These are phyloP conservation scores for Porphyrellus cyaneotinctus DNA, from an alignment of 768 basidiomycete genomes.

Conservation along the genomic window DNA sequence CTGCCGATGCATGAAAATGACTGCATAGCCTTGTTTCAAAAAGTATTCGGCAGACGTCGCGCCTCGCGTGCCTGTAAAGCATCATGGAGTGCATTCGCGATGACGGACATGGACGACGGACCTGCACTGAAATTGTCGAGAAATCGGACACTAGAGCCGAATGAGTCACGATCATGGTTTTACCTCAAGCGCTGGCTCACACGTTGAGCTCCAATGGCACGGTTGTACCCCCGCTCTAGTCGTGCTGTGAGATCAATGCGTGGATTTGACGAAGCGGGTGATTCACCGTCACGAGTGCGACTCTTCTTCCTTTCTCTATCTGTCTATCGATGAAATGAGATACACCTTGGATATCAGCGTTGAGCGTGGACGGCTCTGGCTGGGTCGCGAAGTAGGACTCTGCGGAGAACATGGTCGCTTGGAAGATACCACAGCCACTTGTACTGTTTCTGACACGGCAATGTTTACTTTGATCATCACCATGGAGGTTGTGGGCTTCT, in stretches of 20 bases:
- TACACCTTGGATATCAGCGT: slow-evolving; percentile 61
- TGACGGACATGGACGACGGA: slow-evolving; percentile 31
- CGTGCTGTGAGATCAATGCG: slow-evolving; percentile 12
- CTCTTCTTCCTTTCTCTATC: slow-evolving; percentile 56
- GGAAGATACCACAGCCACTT: too few relatives aligned
- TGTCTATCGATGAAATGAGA: slow-evolving; percentile 70
- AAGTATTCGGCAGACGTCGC: slow-evolving; percentile 99
- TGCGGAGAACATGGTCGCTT: slow-evolving; percentile 59
- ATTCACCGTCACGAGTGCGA: slow-evolving; percentile 92
- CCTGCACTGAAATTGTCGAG: slow-evolving; percentile 99
- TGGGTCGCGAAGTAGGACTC: slow-evolving; percentile 91
- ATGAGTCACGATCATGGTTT: slow-evolving; percentile 16
- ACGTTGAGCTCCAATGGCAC: slow-evolving; percentile 98
- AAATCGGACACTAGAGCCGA: slow-evolving; percentile 77
- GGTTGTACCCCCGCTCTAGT: slow-evolving; percentile 94
- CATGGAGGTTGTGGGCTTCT: too few relatives aligned
- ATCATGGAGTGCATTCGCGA: neutral
- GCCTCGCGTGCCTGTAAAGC: slow-evolving; percentile 76
- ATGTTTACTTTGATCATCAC: too few relatives aligned
- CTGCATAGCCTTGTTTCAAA: slow-evolving; percentile 88
- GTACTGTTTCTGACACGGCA: too few relatives aligned
- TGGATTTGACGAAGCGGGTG: neutral
- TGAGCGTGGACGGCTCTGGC: slow-evolving; percentile 66
- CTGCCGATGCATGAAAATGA: slow-evolving; percentile 98
- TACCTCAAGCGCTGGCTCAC: slow-evolving; percentile 51